These are phyloP conservation scores for Yamadazyma diospyri DNA, from an alignment of 1,139 yeast species.

Conservation along the genomic window DNA sequence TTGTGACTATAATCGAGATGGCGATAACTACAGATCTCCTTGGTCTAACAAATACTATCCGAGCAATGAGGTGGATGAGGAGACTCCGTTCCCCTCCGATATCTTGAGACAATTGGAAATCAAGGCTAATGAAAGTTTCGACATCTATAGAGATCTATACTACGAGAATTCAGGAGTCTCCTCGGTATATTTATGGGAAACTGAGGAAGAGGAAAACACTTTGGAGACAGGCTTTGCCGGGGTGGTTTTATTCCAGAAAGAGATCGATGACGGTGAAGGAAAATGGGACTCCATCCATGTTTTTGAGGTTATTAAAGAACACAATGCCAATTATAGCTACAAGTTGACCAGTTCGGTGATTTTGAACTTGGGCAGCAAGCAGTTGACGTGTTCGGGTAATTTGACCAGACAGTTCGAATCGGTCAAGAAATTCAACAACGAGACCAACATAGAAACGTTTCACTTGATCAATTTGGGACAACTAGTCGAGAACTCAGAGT, in stretches of 20 bases:
- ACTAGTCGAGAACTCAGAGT: constrained; percentile 83
- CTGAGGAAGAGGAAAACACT: constrained; percentile 43
- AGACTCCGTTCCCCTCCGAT: constrained; percentile 63
- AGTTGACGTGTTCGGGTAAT: constrained; percentile 69
- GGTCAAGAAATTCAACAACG: constrained; percentile 36
- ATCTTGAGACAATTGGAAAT: constrained; percentile 70
- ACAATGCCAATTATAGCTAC: constrained; percentile 51
- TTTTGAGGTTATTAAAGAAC: constrained; percentile 61
- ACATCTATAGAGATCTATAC: constrained; percentile 86
- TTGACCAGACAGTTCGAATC: constrained; percentile 77
- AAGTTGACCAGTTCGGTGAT: constrained; percentile 87
- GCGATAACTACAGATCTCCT: constrained; percentile 89
- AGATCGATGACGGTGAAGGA: constrained; percentile 50
- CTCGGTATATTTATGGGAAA: constrained; percentile 92
- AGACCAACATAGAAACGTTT: constrained; percentile 45
- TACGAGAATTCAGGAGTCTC: constrained; percentile 89
- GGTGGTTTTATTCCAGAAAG: constrained; percentile 80
- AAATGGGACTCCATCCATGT: constrained; percentile 95
- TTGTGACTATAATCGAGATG: constrained; percentile 94
- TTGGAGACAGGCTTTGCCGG: constrained; percentile 71
- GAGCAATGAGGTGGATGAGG: constrained; percentile 37
- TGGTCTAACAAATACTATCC: constrained; percentile 86
- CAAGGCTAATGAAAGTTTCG: constrained; percentile 87
- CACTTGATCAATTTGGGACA: constrained; percentile 87
- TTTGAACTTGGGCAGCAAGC: constrained; percentile 50